These are phyloP conservation scores for Chrysopogon serrulatus DNA, from an alignment of 176 grass and related monocot genomes.

Conservation along the genomic window DNA sequence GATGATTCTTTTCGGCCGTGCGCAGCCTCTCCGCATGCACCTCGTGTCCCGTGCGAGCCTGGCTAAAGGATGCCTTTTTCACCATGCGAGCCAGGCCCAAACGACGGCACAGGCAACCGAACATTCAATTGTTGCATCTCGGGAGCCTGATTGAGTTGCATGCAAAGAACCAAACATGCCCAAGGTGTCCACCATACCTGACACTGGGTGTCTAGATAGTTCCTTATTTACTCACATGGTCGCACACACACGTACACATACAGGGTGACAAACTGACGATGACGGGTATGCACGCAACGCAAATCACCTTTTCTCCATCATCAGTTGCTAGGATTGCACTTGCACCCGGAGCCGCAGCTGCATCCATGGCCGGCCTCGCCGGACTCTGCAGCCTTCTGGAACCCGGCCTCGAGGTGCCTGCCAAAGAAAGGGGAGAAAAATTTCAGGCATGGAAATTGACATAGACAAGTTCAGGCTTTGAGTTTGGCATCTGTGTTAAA, in stretches of 20 bases:
- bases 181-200: neutral
- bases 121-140: too few species aligned
- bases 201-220: neutral
- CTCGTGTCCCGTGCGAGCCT: too few species aligned
- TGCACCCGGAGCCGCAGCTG: constrained; percentile 31
- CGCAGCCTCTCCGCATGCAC: too few species aligned
- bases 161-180: too few species aligned
- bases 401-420: neutral
- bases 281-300: neutral
- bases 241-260: neutral
- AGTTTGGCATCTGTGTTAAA: neutral
- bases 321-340: constrained; percentile 39
- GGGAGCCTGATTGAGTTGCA: too few species aligned
- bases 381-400: neutral
- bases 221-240: neutral
- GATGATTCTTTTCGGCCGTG: too few species aligned
- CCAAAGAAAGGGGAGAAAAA: neutral
- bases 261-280: neutral
- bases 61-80: too few species aligned
- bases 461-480: neutral
- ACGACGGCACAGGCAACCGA: too few species aligned
- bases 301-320: neutral
- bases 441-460: neutral
- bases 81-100: too few species aligned
- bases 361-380: constrained; percentile 13